Conservation (phyloP, 2,329 filamentous ascomycete species). For the Capronia epimyces region DNA sequence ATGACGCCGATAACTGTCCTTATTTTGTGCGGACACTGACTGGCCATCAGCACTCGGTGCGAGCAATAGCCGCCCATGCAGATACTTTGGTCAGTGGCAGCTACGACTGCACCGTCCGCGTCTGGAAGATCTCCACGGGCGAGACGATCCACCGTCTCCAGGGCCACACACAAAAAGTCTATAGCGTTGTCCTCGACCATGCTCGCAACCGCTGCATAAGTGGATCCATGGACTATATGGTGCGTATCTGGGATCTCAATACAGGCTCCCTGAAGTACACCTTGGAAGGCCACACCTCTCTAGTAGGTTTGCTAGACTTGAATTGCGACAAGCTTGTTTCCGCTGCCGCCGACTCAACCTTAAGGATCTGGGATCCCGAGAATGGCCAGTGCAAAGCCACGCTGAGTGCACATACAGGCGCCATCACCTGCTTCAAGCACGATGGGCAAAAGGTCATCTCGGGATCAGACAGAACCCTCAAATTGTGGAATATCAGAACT, state of each 20-base stretch:
- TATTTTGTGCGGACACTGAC: slow-evolving; percentile 85
- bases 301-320: slow-evolving; percentile 87
- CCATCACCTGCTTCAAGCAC: slow-evolving; percentile 98
- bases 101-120: slow-evolving; percentile 89
- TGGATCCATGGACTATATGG: slow-evolving; percentile 95
- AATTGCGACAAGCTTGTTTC: slow-evolving; percentile 87
- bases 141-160: slow-evolving; percentile 77
- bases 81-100: slow-evolving; percentile 97
- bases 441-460: slow-evolving; percentile 95
- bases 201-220: slow-evolving; percentile 92
- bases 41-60: slow-evolving; percentile 88
- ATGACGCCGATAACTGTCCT: slow-evolving; percentile 71
- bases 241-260: slow-evolving; percentile 94
- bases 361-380: slow-evolving; percentile 95
- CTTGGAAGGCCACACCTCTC: slow-evolving; percentile 83
- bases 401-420: slow-evolving; percentile 87
- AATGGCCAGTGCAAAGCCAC: slow-evolving; percentile 84
- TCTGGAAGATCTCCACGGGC: slow-evolving; percentile 96
- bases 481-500: slow-evolving; percentile 96
- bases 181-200: slow-evolving; percentile 91
- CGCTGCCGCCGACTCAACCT: slow-evolving; percentile 87
- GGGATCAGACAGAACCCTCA: slow-evolving; percentile 88
- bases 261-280: slow-evolving; percentile 81
- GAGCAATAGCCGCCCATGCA: slow-evolving; percentile 88
- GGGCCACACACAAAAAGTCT: slow-evolving; percentile 89